A percentile compares a stretch with the other conserved stretches of the same genome.
Evolutionary conservation across 169 alveolate genomes (phyloP).

Genomic region (Eimeria praecox): DNA sequence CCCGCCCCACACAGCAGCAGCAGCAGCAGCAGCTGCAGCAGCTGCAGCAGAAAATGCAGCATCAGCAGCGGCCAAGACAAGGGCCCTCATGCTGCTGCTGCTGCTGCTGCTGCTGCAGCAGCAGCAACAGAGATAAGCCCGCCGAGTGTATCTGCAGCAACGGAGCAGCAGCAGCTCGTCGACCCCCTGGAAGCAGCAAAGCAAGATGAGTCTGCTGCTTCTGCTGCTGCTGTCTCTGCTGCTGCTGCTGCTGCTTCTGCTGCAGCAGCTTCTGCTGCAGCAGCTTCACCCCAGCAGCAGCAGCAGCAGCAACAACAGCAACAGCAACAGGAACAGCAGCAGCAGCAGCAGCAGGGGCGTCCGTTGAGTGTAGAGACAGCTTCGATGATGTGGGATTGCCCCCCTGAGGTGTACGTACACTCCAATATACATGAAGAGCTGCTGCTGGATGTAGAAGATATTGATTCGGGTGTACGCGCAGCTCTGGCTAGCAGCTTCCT

Average conservation of each 20-base stretch:
- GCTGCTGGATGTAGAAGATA: neutral
- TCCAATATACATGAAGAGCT: neutral
- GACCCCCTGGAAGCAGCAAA: neutral
- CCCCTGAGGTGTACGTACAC: constrained; percentile 2
- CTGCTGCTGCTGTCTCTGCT: neutral
- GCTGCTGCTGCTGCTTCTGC: neutral
- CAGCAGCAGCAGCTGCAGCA: neutral
- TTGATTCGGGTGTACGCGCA: neutral
- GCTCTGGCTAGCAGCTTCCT: constrained; percentile 4
- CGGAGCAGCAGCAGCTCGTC: neutral
- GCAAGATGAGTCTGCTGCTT: neutral
- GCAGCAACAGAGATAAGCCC: neutral
- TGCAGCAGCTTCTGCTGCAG: neutral
- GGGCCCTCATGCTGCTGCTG: neutral
- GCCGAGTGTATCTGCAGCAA: neutral
- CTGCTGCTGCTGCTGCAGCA: neutral
- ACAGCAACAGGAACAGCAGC: constrained; percentile 2
- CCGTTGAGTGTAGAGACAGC: neutral
- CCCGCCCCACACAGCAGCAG: neutral
- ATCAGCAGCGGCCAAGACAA: neutral
- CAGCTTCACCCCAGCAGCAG: neutral
- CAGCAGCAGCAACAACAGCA: neutral
- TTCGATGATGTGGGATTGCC: neutral
- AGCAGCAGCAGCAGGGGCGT: neutral
- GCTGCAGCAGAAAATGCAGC: neutral